Base-by-base conservation (phyloP, 805 yeast genomes). In the Metschnikowia noctiluminum region DNA sequence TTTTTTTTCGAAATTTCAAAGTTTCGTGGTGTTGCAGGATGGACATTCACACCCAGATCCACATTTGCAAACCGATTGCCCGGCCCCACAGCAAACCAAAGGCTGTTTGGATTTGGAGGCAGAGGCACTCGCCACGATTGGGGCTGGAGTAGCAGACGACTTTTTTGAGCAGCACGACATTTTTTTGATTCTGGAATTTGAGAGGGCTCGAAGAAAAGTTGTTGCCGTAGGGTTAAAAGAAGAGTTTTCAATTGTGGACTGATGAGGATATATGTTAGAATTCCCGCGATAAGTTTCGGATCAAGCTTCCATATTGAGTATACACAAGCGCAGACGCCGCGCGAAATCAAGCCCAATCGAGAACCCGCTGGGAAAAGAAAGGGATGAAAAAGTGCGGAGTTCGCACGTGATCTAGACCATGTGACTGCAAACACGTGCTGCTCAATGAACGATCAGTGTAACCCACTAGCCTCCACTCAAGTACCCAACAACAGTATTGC, bases 11-110 rank as follows among this genome's bases (percentile, higher is more conserved):
- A n/a, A n/a, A n/a, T n/a, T n/a, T n/a, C n/a, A n/a, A 54, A 71
- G 69, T 48, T 70, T 71, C 45, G 75, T 69, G 53, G 74, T 71
- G 62, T 71, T 71, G 56, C 76, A 71, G 11, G 75, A 69, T 11
- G 66, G 61, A 54, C 77, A 71, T 34, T 64, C 54, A 51, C 77
- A 72, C 6, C 60, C 49, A 16, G 75, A 65, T 13, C 76, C 76
- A 55, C 77, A 72, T 55, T 71, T 71, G 60, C 77, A 71, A 37
- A 64, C 53, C 30, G 70, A 49, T 3, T 71, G 72, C 28, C 45
- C 31, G 34, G 54, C 48, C 43, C 74, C 68, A 48, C 76, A 70
- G n/a, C 59, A 55, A 28, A 42, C 42, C 28, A 28, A 40, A 9
- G 53, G 34, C 37, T 56, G 49, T 26, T 51, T 42, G 7, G 54